Conservation (phyloP, 139 green algal species). For the Chlorella vulgaris region DNA sequence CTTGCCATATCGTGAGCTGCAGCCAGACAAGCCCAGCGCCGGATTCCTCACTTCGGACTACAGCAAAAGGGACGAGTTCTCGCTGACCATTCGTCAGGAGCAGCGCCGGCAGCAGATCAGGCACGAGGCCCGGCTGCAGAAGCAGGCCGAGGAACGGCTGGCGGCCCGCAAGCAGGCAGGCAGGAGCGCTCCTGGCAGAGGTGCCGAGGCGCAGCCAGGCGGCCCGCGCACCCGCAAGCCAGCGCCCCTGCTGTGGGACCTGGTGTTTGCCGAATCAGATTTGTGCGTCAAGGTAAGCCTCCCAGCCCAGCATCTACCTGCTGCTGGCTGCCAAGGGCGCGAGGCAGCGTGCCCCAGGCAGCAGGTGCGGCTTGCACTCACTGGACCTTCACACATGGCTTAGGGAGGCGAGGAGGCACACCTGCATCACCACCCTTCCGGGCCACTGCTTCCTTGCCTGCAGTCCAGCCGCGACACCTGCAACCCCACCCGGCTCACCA, state of each 20-base stretch:
- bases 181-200: background rate
- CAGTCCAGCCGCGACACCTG: slow-evolving; percentile 69
- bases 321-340: too few species aligned
- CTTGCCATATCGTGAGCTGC: slow-evolving; percentile 24
- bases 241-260: slow-evolving; percentile 74
- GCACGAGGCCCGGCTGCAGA: slow-evolving; percentile 73
- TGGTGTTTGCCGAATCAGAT: slow-evolving; percentile 71
- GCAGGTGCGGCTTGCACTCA: too few species aligned
- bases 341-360: too few species aligned
- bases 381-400: too few species aligned
- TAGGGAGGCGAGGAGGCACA: too few species aligned
- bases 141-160: slow-evolving; percentile 58
- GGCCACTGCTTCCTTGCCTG: background rate
- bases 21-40: slow-evolving; percentile 54
- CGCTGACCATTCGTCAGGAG: slow-evolving; percentile 73
- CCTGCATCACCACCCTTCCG: background rate
- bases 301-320: background rate
- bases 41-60: slow-evolving; percentile 85
- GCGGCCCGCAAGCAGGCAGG: background rate
- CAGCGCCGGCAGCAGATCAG: slow-evolving; percentile 84
- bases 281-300: slow-evolving; percentile 32
- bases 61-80: slow-evolving; percentile 84
- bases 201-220: background rate
- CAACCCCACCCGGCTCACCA: slow-evolving; percentile 73
- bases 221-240: background rate